phyloP scores from a whole-genome alignment of 1,284 basidiomycete genomes.

The Tilletiopsis washingtonensis region DNA sequence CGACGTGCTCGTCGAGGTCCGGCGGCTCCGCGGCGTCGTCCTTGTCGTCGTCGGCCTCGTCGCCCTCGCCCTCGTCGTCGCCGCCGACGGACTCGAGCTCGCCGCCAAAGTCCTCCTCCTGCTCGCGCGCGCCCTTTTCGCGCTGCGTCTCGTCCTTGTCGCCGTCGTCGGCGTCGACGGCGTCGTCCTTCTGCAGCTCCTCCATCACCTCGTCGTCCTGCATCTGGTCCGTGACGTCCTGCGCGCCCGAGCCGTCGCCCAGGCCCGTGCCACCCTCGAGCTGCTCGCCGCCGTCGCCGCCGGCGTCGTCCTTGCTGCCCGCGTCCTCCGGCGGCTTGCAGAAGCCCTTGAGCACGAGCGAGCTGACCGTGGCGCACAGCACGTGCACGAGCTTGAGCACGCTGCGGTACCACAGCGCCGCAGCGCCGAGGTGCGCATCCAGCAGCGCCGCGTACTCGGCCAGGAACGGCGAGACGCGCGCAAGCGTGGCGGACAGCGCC shows the following conservation, averaged over 20 bases:
- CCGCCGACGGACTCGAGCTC: conserved; percentile 60
- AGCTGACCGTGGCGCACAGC: conserved; percentile 64
- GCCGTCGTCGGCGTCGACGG: conserved; percentile 57
- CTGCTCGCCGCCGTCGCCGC: conserved; percentile 21
- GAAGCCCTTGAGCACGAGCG: conserved; percentile 78
- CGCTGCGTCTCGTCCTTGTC: conserved; percentile 48
- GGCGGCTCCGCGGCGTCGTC: conserved; percentile 53
- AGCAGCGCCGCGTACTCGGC: conserved; percentile 25
- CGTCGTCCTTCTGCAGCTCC: conserved; percentile 61
- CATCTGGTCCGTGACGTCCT: conserved; percentile 51
- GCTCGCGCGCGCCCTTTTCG: conserved; percentile 55
- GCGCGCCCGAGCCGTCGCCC: conserved; percentile 48
- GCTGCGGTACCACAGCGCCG: conserved; percentile 62
- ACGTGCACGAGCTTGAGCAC: conserved; percentile 79
- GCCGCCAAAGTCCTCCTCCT: conserved; percentile 61
- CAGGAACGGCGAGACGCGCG: conserved; percentile 30
- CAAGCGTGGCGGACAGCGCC: conserved; percentile 14
- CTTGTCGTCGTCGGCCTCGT: conserved; percentile 52
- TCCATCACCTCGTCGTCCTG: conserved; percentile 85
- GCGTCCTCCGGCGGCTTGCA: conserved; percentile 50
- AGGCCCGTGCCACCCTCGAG: conserved; percentile 42
- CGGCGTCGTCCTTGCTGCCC: conserved; percentile 20
- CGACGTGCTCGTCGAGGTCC: conserved; percentile 71
- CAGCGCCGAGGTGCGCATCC: conserved; percentile 50
- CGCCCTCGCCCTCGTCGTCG: conserved; percentile 56